Evolutionary conservation across 1,284 basidiomycete species (phyloP).

Genomic region (Puccinia novopanici): DNA sequence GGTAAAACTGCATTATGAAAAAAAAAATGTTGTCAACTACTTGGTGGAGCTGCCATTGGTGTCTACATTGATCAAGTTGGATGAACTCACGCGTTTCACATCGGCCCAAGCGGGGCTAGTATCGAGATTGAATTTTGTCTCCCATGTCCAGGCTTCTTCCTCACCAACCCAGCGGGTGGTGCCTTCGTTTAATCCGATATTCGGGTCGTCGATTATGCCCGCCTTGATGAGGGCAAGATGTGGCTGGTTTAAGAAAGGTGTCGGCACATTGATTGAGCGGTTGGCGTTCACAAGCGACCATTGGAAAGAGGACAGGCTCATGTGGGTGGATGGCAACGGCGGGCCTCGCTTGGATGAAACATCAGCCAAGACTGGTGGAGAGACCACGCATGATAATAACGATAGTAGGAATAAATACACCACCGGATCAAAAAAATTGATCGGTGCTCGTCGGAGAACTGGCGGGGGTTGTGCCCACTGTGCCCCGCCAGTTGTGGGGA

Average conservation of each 20-base stretch:
- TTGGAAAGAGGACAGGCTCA: conserved; percentile 51
- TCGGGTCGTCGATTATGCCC: conserved; percentile 54
- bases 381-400: not conserved
- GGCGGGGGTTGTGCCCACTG: too few species aligned
- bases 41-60: not conserved
- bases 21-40: not conserved
- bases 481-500: too few species aligned
- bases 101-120: conserved; percentile 4
- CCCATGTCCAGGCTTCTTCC: conserved; percentile 46
- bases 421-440: too few species aligned
- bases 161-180: conserved; percentile 48
- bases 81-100: conserved; percentile 34
- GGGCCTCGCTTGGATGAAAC: conserved; percentile 13
- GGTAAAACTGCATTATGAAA: conserved; percentile 26
- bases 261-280: conserved; percentile 53
- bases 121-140: conserved; percentile 19
- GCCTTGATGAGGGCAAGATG: conserved; percentile 56
- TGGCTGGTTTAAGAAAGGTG: conserved; percentile 53
- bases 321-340: conserved; percentile 27
- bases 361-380: not conserved
- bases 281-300: conserved; percentile 55
- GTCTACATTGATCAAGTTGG: not conserved
- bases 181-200: conserved; percentile 49
- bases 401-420: not conserved
- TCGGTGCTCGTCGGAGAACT: too few species aligned